Conservation (phyloP, 805 yeast species). For the Yarrowia sp. region DNA sequence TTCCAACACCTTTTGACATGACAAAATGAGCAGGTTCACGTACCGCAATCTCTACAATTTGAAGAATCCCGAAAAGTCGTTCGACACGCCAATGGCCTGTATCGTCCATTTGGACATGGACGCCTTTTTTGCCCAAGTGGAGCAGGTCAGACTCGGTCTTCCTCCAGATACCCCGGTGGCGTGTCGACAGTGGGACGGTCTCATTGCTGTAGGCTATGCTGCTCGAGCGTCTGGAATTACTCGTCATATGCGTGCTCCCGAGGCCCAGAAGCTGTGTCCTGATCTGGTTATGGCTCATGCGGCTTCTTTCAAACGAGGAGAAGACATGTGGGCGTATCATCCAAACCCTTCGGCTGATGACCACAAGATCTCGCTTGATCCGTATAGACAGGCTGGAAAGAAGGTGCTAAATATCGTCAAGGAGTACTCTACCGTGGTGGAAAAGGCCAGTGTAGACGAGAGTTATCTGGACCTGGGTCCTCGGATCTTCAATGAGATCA, state of each 20-base stretch:
- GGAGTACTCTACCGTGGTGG: constrained; percentile 69
- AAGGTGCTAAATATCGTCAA: constrained; percentile 74
- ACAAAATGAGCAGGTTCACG: constrained; percentile 39
- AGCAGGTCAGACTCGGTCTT: constrained; percentile 74
- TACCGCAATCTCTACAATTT: constrained; percentile 43
- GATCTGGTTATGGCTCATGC: constrained; percentile 82
- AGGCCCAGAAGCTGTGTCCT: constrained; percentile 80
- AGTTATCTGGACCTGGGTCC: constrained; percentile 85
- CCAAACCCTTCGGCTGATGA: constrained; percentile 60
- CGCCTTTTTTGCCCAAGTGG: constrained; percentile 96
- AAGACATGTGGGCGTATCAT: constrained; percentile 78
- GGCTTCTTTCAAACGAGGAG: constrained; percentile 90
- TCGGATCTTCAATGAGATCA: constrained; percentile 56
- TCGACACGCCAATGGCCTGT: constrained; percentile 72
- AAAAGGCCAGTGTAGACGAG: constrained; percentile 96
- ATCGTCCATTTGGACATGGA: constrained; percentile 89
- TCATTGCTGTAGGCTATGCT: constrained; percentile 83
- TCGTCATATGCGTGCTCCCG: constrained; percentile 73
- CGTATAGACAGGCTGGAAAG: constrained; percentile 86
- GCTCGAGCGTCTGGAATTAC: constrained; percentile 84
- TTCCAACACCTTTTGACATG: background rate
- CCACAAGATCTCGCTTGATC: constrained; percentile 89
- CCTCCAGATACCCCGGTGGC: constrained; percentile 80
- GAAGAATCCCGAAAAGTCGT: constrained; percentile 52
- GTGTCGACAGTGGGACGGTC: constrained; percentile 89